Conservation (phyloP, 176 grass and related monocot genomes). For the Miscanthus lutarioriparius region DNA sequence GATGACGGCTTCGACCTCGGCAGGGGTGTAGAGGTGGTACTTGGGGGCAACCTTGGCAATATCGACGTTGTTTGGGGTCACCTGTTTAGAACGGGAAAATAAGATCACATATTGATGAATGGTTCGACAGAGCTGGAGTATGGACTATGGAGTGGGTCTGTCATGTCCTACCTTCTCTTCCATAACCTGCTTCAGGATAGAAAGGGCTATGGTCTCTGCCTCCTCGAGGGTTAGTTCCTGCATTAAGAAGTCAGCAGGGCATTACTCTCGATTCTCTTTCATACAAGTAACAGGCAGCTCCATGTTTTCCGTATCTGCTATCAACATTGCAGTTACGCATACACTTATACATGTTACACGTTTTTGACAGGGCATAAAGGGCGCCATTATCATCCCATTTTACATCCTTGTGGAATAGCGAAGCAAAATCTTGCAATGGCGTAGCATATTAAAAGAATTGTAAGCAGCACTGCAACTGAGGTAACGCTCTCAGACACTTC, state of each 20-base stretch:
- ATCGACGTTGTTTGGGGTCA: conserved; percentile 82
- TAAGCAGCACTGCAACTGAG: neutral
- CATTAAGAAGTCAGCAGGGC: neutral
- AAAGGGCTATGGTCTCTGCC: conserved; percentile 92
- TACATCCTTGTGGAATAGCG: neutral
- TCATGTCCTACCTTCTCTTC: conserved; percentile 72
- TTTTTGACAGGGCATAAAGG: neutral
- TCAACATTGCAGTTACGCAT: neutral
- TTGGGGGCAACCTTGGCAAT: conserved; percentile 67
- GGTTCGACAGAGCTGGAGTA: neutral
- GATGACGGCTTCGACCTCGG: conserved; percentile 77
- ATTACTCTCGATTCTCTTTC: neutral
- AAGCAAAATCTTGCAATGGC: neutral
- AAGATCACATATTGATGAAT: neutral
- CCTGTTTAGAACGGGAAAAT: conserved; percentile 36
- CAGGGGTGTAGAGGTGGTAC: conserved; percentile 79
- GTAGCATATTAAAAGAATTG: neutral
- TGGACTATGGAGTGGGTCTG: neutral
- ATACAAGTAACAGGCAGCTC: neutral
- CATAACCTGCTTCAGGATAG: conserved; percentile 97
- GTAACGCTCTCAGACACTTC: neutral
- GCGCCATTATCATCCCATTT: neutral
- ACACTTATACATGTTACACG: too few relatives aligned
- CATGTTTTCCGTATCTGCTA: neutral
- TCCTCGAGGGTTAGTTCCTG: conserved; percentile 85